phyloP scores from a whole-genome alignment of 1,284 basidiomycete genomes.

The Papiliotrema nemorosa region DNA sequence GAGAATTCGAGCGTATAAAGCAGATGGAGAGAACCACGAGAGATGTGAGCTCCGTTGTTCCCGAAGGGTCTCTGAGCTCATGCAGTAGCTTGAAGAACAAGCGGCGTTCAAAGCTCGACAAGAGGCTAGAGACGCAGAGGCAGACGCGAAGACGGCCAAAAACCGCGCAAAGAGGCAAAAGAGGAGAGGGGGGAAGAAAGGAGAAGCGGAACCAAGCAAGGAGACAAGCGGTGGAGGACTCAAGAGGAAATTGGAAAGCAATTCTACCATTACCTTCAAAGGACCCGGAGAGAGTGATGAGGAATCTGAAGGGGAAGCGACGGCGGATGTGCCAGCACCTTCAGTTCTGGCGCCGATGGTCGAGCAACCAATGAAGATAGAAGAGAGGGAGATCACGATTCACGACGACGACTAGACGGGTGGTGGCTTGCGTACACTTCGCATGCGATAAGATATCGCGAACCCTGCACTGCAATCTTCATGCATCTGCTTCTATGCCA shows the following conservation, averaged over 20 bases:
- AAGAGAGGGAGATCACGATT: slow-evolving; percentile 37
- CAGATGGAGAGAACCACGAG: slow-evolving; percentile 77
- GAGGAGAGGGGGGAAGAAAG: slow-evolving; percentile 57
- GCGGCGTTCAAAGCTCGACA: slow-evolving; percentile 66
- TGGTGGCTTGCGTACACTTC: no score
- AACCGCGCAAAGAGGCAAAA: slow-evolving; percentile 86
- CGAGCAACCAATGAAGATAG: slow-evolving; percentile 11
- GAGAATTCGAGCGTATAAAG: slow-evolving; percentile 92
- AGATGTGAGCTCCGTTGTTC: slow-evolving; percentile 63
- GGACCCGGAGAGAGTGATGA: slow-evolving; percentile 28
- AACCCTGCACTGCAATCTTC: no score
- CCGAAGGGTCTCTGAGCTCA: neutral
- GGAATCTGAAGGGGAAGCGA: slow-evolving; percentile 23
- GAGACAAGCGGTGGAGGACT: slow-evolving; percentile 9
- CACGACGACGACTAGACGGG: slow-evolving; percentile 43
- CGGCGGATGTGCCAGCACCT: slow-evolving; percentile 2
- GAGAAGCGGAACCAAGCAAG: slow-evolving; percentile 4
- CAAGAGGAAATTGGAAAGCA: slow-evolving; percentile 41
- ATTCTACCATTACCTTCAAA: slow-evolving; percentile 31
- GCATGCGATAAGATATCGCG: no score
- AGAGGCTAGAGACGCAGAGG: slow-evolving; percentile 60
- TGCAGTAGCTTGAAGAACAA: slow-evolving; percentile 65
- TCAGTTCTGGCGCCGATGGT: slow-evolving; percentile 7
- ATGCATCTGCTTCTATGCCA: no score
- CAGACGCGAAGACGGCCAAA: slow-evolving; percentile 84